Evolutionary conservation across 2,329 filamentous ascomycete genomes (phyloP), one percentile per base, ranked within the genome.

Genomic region (Fusarium liriodendri): DNA sequence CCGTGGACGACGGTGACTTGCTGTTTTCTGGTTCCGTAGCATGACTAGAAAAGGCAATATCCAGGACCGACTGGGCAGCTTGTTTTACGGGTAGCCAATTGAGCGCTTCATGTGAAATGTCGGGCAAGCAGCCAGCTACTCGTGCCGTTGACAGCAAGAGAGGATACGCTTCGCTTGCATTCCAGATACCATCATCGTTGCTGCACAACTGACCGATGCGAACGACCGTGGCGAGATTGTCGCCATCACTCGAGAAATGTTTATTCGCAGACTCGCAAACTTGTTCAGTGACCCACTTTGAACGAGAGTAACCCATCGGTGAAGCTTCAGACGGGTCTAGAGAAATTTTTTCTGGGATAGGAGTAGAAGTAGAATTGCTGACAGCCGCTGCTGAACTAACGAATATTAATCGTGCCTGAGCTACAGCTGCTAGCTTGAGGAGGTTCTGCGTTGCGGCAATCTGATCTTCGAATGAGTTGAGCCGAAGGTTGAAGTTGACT

Each of bases 401-500:
- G 72, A 89, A 88, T 71, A 86, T 82, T 72, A 89, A 87, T 0
- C 59, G 59, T 1, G 80, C 79, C 1, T 68, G 47, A 1, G 70
- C 16, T 1, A 66, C 47, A 14, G 80, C 82, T 3, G 79, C 66
- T 0, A 88, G 58, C 0, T 76, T 71, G 16, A 87, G 80, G 2
- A 89, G 80, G 57, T 88, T 85, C 2, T 78, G 77, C 2, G 85
- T 82, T 1, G 85, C 86, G 3, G 76, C 79, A 22, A 90, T 83
- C 67, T 86, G 83, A 69, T 87, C 80, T 57, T 88, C 87, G 67
- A 90, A 89, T 10, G 84, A 87, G 2, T 79, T 78, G 2, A 90
- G 82, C 0, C 80, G 81, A 62, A 89, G 83, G 73, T 86, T 89
- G 77, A 90, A 90, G 76, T 90, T 89, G 25, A 90, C 88, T 0